These are phyloP conservation scores for Niebla homalea DNA, from an alignment of 495 filamentous ascomycete genomes.

Conservation along the genomic window DNA sequence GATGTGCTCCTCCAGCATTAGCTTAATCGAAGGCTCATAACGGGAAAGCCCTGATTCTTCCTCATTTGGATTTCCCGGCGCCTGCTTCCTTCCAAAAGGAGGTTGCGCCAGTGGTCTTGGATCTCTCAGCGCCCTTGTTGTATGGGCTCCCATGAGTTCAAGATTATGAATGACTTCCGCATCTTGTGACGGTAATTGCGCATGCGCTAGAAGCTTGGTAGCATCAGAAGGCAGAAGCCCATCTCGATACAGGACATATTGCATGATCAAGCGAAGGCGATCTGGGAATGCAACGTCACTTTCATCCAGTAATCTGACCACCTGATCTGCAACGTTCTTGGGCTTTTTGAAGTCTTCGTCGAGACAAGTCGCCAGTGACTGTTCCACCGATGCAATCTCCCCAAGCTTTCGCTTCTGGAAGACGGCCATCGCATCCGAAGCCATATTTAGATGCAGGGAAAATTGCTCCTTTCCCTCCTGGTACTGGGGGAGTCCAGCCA, in stretches of 20 bases:
- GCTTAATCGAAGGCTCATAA: constrained; percentile 42
- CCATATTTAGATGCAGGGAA: constrained; percentile 90
- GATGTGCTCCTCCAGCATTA: constrained; percentile 57
- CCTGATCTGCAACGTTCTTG: constrained; percentile 71
- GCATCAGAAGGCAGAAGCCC: constrained; percentile 83
- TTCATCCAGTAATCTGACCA: constrained; percentile 81
- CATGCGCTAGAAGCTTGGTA: constrained; percentile 70
- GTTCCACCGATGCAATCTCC: constrained; percentile 74
- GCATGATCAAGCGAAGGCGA: constrained; percentile 66
- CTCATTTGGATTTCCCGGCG: constrained; percentile 26
- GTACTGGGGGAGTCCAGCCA: constrained; percentile 87
- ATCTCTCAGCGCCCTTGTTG: constrained; percentile 65
- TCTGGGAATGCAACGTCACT: constrained; percentile 52
- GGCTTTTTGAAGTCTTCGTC: constrained; percentile 88
- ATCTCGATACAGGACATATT: constrained; percentile 78
- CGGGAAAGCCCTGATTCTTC: constrained; percentile 42
- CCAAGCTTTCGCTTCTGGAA: constrained; percentile 74
- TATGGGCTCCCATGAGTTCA: constrained; percentile 65
- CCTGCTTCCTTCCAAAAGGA: constrained; percentile 50
- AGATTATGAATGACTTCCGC: constrained; percentile 63
- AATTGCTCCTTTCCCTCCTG: constrained; percentile 91
- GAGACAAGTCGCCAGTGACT: constrained; percentile 77
- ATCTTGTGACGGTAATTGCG: constrained; percentile 61
- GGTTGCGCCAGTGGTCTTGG: constrained; percentile 47
- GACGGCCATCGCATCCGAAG: constrained; percentile 90